Base-by-base conservation (phyloP, 139 green algal genomes). In the Zygnema circumcarinatum region DNA sequence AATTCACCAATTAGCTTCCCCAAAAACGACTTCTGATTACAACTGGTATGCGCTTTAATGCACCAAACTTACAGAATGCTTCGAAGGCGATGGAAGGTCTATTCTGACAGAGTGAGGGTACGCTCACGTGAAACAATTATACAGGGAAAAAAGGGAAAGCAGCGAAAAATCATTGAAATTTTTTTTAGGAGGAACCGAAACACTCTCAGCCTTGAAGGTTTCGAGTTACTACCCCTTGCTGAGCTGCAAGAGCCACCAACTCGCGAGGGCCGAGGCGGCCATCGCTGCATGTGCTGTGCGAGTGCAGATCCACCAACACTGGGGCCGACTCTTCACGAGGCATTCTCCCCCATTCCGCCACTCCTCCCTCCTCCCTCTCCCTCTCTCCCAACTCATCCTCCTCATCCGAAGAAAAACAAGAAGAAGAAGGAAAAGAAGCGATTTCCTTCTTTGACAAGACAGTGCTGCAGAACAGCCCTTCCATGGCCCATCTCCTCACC, bases 221-320 rank as follows among this genome's bases (percentile, higher is more conserved):
- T n/a, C n/a, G n/a, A n/a, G n/a, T n/a, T n/a, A n/a, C n/a, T n/a
- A 85, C 78, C 74, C 81, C 81, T 85, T 33, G 72, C 2, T 33
- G 53, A 38, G 81, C 73, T 32, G 81, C 81, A 16, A 25, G 25
- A 32, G 16, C 25, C 25, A 87, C 72, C 29, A 87, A 38, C 75
- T 87, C 25, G 29, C 35, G 40, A 40, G 81, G 81, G 29, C 38
- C 83, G 75, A 88, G 74, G 38, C 36, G 39, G 22, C 81, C 83
- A 67, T 89, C 83, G 42, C 83, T 89, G 83, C 83, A 89, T 21
- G 83, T 88, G 41, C 83, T 89, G 76, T 89, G 83, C 25, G 32
- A 35, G 42, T 89, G 83, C 2, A 89, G 42, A 39, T 89, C 83
- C 16, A 85, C 78, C 31, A 81, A 62, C 7, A 25, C 7, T 25